Conservation (phyloP, 176 grass and related monocot genomes). For the Avena eriantha region DNA sequence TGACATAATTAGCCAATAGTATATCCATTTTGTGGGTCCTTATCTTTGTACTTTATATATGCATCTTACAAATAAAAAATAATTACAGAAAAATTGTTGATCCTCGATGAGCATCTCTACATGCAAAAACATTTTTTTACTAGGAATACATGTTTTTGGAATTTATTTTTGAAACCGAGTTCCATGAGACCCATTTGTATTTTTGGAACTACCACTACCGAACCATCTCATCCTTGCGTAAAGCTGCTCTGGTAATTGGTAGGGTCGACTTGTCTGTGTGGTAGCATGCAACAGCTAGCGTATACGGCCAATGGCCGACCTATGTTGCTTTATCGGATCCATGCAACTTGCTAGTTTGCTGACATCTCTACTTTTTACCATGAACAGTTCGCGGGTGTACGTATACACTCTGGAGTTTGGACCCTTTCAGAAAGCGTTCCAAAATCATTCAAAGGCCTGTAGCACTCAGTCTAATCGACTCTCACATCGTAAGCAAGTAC, state of each 20-base stretch:
- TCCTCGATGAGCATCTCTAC: too few relatives aligned
- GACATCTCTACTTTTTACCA: slow-evolving; percentile 29
- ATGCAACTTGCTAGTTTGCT: slow-evolving; percentile 7
- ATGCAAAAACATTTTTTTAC: neutral
- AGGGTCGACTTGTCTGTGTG: slow-evolving; percentile 25
- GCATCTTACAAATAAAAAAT: too few relatives aligned
- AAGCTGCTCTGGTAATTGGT: slow-evolving; percentile 13
- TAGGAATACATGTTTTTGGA: too few relatives aligned
- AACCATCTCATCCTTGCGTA: neutral
- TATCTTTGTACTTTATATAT: too few relatives aligned
- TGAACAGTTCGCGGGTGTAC: neutral
- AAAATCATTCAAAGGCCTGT: neutral
- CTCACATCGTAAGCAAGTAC: neutral
- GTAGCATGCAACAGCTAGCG: neutral
- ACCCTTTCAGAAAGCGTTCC: neutral
- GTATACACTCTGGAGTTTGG: neutral
- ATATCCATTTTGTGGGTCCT: too few relatives aligned
- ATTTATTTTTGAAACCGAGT: neutral
- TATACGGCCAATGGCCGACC: neutral
- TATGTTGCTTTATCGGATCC: slow-evolving; percentile 14
- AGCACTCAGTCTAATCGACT: neutral
- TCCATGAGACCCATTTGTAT: neutral
- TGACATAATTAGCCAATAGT: too few relatives aligned
- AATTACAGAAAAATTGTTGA: too few relatives aligned
- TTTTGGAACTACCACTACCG: neutral